A percentile compares a stretch with the other conserved stretches of the same genome.
Conservation (phyloP, 768 basidiomycete genomes). For the Cystoderma amianthinum region DNA sequence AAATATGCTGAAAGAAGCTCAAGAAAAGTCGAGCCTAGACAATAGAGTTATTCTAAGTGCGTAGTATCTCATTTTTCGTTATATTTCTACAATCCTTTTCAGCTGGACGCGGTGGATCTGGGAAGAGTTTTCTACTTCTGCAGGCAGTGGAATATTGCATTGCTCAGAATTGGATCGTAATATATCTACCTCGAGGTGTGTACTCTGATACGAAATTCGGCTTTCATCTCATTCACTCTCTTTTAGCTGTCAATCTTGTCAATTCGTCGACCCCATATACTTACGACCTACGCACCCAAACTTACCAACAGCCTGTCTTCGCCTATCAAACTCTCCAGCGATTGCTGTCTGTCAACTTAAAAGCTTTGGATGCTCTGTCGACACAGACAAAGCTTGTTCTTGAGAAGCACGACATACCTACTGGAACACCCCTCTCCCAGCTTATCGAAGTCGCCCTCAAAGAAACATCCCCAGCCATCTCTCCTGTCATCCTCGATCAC, state of each 20-base stretch:
- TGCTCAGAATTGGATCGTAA: constrained; percentile 66
- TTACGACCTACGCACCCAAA: constrained; percentile 72
- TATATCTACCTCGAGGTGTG: constrained; percentile 79
- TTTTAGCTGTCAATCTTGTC: constrained; percentile 40
- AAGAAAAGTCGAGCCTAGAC: constrained; percentile 37
- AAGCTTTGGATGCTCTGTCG: constrained; percentile 31
- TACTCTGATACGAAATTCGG: constrained; percentile 1
- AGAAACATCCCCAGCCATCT: constrained; percentile 29
- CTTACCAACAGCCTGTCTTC: constrained; percentile 66
- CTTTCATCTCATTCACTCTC: background rate
- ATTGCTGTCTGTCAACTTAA: constrained; percentile 51
- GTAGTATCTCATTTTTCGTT: constrained; percentile 17
- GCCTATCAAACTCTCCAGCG: constrained; percentile 60
- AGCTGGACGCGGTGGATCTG: constrained; percentile 73
- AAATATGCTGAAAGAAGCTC: constrained; percentile 45
- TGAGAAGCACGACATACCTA: constrained; percentile 39
- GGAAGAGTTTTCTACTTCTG: constrained; percentile 74
- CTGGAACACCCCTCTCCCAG: constrained; percentile 42
- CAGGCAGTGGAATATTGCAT: constrained; percentile 70
- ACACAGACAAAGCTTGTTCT: constrained; percentile 35
- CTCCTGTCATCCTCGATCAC: constrained; percentile 50
- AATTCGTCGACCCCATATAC: constrained; percentile 67
- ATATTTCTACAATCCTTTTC: constrained; percentile 6
- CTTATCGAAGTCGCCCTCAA: constrained; percentile 55
- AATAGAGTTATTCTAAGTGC: constrained; percentile 61